Evolutionary conservation across 1,284 basidiomycete genomes (phyloP).

Genomic region (Trametes pubescens): DNA sequence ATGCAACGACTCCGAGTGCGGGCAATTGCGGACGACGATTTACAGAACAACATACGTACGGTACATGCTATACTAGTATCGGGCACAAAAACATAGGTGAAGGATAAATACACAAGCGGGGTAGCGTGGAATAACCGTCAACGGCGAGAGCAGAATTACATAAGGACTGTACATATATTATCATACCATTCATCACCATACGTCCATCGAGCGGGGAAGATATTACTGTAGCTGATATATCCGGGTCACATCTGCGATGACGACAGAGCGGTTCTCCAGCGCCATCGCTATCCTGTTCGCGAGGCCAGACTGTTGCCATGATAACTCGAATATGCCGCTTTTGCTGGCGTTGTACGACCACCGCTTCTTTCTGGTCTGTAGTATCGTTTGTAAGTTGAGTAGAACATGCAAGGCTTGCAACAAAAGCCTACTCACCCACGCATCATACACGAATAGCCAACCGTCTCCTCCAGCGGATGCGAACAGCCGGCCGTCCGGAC

Average conservation of each 20-base stretch:
- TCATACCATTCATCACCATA: not conserved
- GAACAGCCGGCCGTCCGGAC: conserved; percentile 67
- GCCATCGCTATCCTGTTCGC: conserved; percentile 66
- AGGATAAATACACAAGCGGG: conserved; percentile 22
- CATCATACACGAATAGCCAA: conserved; percentile 63
- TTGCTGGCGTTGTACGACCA: conserved; percentile 69
- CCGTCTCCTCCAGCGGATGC: conserved; percentile 71
- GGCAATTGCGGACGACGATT: not conserved
- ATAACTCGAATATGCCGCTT: conserved; percentile 70
- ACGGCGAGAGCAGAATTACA: conserved; percentile 6
- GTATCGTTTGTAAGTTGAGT: not conserved
- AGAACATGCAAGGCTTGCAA: not conserved
- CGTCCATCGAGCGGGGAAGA: not conserved
- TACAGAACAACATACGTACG: not conserved
- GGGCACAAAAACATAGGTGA: conserved; percentile 22
- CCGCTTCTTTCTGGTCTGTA: conserved; percentile 52
- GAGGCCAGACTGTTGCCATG: conserved; percentile 59
- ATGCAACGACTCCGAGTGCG: not conserved
- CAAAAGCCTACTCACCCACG: conserved; percentile 45
- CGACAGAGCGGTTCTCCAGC: conserved; percentile 61
- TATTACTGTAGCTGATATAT: conserved; percentile 46
- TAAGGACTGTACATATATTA: not conserved
- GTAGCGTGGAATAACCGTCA: conserved; percentile 6
- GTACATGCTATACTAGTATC: conserved; percentile 10
- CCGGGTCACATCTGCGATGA: conserved; percentile 59